Base-by-base conservation (phyloP, 2,329 filamentous ascomycete species). In the Xylariaceae sp. region DNA sequence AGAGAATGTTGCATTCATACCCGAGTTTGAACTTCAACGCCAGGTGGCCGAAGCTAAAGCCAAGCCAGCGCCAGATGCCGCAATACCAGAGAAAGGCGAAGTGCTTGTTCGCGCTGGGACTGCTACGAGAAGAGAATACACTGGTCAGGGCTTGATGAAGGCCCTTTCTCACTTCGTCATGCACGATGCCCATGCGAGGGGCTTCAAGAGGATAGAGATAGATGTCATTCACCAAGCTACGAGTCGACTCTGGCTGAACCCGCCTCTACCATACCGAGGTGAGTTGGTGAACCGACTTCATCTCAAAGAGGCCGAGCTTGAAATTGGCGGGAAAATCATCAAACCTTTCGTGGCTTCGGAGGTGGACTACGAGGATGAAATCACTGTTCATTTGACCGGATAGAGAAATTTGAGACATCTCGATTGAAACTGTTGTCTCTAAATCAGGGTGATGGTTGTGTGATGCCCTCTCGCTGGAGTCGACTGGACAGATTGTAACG, bases 61-160 rank as follows among this genome's bases (percentile, higher is more conserved):
- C 22, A 38, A 4, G 9, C 40, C 40, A 39, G 18, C 45, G 13
- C 18, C 45, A 12, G 39, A 33, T 18, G n/a, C 33, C 12, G 14
- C 31, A 47, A 13, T 18, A 18, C 13, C 7, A 10, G 17, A 33
- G 46, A 13, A 39, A 12, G 59, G 60, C 14, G 56, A 62, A 48
- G 55, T 58, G 10, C 51, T 60, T 18, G 54, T 56, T 17, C 56
- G 62, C 31, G 47, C 42, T 11, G 62, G 62, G 1, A 60, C 57
- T 6, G 51, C 54, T 12, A 63, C 59, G 18, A 57, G 55, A 45
- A 17, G 45, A 1, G 60, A 49, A 1, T 62, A 61, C 17, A 46
- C 54, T 10, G 55, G 57, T 2, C 53, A 55, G 19, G 62, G 62
- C 7, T 47, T 63, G 2, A 64, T 63, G 62, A 56, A 55, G 40